A percentile compares a stretch with the other conserved stretches of the same genome.
Evolutionary conservation across 257 asterid species (phyloP).

Genomic region (Pogostemon cablin): DNA sequence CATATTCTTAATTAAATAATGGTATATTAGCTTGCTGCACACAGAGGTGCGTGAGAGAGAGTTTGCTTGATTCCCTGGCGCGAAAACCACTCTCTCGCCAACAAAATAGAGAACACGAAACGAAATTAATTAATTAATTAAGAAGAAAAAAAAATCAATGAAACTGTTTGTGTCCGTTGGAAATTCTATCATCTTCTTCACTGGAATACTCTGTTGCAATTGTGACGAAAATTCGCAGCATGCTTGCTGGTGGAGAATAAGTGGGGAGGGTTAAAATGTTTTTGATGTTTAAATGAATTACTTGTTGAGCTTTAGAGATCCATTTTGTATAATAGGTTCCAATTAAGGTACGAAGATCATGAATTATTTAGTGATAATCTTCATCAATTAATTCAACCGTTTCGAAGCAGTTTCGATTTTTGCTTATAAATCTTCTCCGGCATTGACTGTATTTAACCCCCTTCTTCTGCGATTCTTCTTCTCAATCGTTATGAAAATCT

Average conservation of each 20-base stretch:
- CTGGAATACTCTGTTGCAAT: constrained; percentile 14
- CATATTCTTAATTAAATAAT: too few species aligned
- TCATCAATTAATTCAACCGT: constrained; percentile 3
- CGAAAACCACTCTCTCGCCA: constrained; percentile 46
- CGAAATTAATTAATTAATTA: too few species aligned
- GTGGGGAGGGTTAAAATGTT: neutral
- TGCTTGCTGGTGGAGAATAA: too few species aligned
- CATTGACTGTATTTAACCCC: neutral
- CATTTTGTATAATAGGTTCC: constrained; percentile 14
- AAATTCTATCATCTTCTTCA: constrained; percentile 15
- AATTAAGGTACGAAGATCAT: constrained; percentile 17
- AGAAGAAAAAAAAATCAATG: neutral
- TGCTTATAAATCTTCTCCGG: neutral
- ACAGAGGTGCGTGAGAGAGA: neutral
- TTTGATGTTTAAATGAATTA: constrained; percentile 5
- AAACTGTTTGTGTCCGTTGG: constrained; percentile 1
- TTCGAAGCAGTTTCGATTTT: neutral
- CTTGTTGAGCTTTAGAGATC: constrained; percentile 10
- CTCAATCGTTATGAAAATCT: neutral
- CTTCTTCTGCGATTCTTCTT: neutral
- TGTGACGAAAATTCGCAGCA: neutral
- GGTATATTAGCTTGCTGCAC: neutral
- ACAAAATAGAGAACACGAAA: neutral
- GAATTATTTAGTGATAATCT: neutral
- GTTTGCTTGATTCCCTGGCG: constrained; percentile 26